Evolutionary conservation across 2,329 filamentous ascomycete genomes (phyloP).

Genomic region (Claviceps citrina): DNA sequence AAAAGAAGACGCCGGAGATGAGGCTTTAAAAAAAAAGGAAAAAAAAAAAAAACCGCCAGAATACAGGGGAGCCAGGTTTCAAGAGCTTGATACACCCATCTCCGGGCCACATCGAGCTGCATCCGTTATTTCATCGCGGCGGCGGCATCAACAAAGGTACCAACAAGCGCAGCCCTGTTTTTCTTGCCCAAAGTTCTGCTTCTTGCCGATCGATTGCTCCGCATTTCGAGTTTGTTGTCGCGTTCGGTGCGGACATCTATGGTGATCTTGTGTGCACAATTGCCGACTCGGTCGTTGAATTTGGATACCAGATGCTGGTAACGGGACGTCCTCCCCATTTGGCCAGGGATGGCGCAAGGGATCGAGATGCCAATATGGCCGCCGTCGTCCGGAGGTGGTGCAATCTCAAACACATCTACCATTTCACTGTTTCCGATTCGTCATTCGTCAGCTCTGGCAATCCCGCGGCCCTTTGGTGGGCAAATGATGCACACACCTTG

Average conservation of each 20-base stretch:
- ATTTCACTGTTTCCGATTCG: slow-evolving; percentile 34
- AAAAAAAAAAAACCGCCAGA: not conserved
- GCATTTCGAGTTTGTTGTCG: slow-evolving; percentile 22
- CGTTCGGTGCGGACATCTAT: slow-evolving; percentile 43
- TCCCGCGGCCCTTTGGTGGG: not conserved
- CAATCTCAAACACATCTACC: slow-evolving; percentile 52
- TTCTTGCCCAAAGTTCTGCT: slow-evolving; percentile 20
- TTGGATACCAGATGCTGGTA: slow-evolving; percentile 49
- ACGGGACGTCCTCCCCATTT: slow-evolving; percentile 39
- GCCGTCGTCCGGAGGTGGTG: slow-evolving; percentile 33
- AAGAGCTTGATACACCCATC: not conserved
- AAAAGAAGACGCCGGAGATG: not conserved
- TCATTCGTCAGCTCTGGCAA: slow-evolving; percentile 1
- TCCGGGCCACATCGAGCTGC: too few relatives aligned
- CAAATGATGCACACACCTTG: slow-evolving; percentile 33
- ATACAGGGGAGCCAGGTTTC: not conserved
- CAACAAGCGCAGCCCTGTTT: slow-evolving; percentile 32
- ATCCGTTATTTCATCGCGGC: slow-evolving; percentile 29
- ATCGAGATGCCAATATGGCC: slow-evolving; percentile 20
- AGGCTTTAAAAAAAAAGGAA: too few relatives aligned
- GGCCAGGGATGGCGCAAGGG: slow-evolving; percentile 34
- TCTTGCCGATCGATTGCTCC: slow-evolving; percentile 21
- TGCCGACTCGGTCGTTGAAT: slow-evolving; percentile 27
- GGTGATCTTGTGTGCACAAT: slow-evolving; percentile 28
- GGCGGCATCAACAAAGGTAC: slow-evolving; percentile 45